Conservation (phyloP, 2,329 filamentous ascomycete species). For the Talaromyces sp. region DNA sequence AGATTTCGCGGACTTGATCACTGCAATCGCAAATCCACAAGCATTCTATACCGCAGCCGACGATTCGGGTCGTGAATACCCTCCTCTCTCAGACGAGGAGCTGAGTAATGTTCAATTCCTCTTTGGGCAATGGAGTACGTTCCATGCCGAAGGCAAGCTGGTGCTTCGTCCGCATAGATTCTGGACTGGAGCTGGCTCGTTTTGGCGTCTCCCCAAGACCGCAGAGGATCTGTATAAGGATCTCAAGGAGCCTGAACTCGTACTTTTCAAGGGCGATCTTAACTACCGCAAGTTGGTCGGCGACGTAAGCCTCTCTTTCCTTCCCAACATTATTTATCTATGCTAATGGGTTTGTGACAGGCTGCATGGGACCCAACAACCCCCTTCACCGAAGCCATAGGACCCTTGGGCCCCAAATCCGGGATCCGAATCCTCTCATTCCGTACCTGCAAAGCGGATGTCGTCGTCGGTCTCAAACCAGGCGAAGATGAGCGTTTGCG, state of each 20-base stretch:
- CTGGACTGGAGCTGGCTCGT: conserved; percentile 86
- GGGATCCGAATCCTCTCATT: conserved; percentile 82
- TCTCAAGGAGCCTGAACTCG: conserved; percentile 75
- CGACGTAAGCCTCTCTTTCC: conserved; percentile 60
- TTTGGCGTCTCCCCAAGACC: conserved; percentile 75
- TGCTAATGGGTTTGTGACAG: conserved; percentile 38
- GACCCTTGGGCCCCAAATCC: conserved; percentile 75
- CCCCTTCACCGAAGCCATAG: conserved; percentile 78
- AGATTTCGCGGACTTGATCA: conserved; percentile 81
- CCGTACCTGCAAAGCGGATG: conserved; percentile 93
- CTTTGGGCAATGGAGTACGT: conserved; percentile 73
- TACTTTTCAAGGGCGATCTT: conserved; percentile 95
- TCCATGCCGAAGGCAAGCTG: conserved; percentile 81
- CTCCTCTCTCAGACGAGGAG: conserved; percentile 65
- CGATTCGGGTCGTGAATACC: conserved; percentile 54
- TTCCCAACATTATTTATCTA: background rate
- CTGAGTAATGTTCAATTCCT: conserved; percentile 66
- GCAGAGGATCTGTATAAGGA: conserved; percentile 70
- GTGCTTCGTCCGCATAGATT: conserved; percentile 80
- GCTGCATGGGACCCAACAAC: conserved; percentile 82
- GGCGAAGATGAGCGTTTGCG: conserved; percentile 81
- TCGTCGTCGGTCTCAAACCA: conserved; percentile 79
- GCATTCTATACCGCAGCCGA: conserved; percentile 77
- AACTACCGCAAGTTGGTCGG: conserved; percentile 92
- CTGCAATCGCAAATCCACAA: conserved; percentile 72